Base-by-base conservation (phyloP, 2,329 filamentous ascomycete species). In the Boeremia exigua region DNA sequence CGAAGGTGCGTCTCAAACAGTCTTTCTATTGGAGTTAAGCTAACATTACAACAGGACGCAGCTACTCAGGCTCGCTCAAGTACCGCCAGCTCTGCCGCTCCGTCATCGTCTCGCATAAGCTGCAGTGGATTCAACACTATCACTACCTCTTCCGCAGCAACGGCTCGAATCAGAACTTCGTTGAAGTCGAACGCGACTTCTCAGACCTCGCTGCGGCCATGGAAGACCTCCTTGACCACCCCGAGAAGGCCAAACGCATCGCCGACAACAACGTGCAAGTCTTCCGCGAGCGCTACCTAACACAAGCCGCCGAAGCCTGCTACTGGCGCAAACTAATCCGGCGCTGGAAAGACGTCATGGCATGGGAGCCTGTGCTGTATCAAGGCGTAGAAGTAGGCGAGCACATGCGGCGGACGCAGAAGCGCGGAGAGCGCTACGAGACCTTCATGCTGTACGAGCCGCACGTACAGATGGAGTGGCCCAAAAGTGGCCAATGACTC, bases 21-120 rank as follows among this genome's bases (percentile, higher is more conserved):
- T n/a, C 11, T 28, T n/a, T 27, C 3, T 12, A 25, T n/a, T 2
- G 9, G 8, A 42, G 19, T n/a, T 12, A 14, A n/a, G 42, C 62
- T 68, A 59, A 67, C 59, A 55, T 14, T 42, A n/a, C n/a, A 28
- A 23, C 45, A 74, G 71, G 71, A 8, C 65, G 71, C 25, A 66
- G 61, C 54, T 84, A 83, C 72, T 84, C 82, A 2, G 82, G 81
- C 11, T 77, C 80, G 4, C 76, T 81, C 17, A 83, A 84, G 63
- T 84, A 84, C 59, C 75, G 82, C 9, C 78, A 82, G 45, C 80
- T 81, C 61, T 85, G 82, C 68, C 66, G 67, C 56, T 73, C 70
- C 37, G 70, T 73, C 36, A 65, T 73, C 44, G 59, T 74, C 53
- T 63, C 66, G 9, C 71, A 74, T 65, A 72, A 73, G 54, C 60